phyloP scores from a whole-genome alignment of 805 yeast genomes.

The Cyberlindnera bimundalis region DNA sequence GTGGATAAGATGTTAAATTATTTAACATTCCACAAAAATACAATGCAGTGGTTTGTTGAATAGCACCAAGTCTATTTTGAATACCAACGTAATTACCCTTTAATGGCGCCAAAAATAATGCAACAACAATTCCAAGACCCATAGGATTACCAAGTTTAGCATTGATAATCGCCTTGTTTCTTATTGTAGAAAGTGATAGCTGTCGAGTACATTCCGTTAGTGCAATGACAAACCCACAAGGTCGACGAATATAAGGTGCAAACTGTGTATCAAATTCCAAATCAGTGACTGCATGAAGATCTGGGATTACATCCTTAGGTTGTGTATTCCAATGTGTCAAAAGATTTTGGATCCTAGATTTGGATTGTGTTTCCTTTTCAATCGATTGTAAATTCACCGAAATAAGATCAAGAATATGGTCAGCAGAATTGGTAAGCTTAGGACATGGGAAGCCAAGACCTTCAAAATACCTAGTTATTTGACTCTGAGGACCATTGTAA shows the following conservation, averaged over 20 bases:
- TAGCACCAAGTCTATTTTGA: slow-evolving; percentile 66
- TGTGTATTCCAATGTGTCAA: slow-evolving; percentile 17
- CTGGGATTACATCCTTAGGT: background rate
- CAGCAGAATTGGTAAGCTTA: slow-evolving; percentile 64
- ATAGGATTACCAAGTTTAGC: slow-evolving; percentile 65
- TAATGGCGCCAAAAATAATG: slow-evolving; percentile 65
- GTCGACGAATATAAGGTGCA: slow-evolving; percentile 16
- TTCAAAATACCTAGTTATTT: slow-evolving; percentile 47
- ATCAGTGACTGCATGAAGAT: slow-evolving; percentile 7
- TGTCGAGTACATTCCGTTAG: slow-evolving; percentile 21
- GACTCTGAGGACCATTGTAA: slow-evolving; percentile 57
- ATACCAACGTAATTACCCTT: slow-evolving; percentile 47
- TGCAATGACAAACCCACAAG: slow-evolving; percentile 20
- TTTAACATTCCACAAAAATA: slow-evolving; percentile 82
- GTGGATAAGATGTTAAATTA: slow-evolving; percentile 72
- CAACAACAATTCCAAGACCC: slow-evolving; percentile 64
- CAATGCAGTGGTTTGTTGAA: slow-evolving; percentile 69
- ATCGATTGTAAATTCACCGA: slow-evolving; percentile 35
- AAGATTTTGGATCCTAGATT: slow-evolving; percentile 16
- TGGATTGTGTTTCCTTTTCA: slow-evolving; percentile 17
- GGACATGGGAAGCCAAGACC: slow-evolving; percentile 56
- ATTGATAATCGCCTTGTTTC: slow-evolving; percentile 53
- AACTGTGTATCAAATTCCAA: slow-evolving; percentile 16
- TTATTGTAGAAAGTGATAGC: slow-evolving; percentile 29
- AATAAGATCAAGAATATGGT: slow-evolving; percentile 68